Conservation (phyloP, 805 yeast species). For the Candida ficus region DNA sequence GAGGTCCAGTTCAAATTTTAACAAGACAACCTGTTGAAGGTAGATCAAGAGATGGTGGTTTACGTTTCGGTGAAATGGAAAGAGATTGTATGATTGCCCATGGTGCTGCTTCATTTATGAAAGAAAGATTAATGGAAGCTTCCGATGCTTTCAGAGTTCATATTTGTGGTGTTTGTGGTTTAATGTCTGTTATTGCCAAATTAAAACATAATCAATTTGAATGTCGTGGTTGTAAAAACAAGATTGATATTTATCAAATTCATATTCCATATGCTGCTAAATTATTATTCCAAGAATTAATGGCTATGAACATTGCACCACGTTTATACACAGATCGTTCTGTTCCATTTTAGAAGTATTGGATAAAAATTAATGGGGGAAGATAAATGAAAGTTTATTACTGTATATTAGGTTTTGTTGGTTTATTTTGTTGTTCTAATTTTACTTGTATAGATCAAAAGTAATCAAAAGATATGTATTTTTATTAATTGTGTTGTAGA, state of each 20-base stretch:
- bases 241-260: conserved; percentile 95
- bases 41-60: conserved; percentile 98
- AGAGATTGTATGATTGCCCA: conserved; percentile 99
- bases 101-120: conserved; percentile 97
- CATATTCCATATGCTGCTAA: conserved; percentile 99
- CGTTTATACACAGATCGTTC: conserved; percentile 93
- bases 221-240: conserved; percentile 97
- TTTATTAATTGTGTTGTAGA: background rate
- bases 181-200: conserved; percentile 97
- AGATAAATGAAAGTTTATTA: background rate
- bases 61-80: conserved; percentile 99
- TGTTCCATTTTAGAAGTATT: conserved; percentile 36
- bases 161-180: conserved; percentile 96
- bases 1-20: conserved; percentile 97
- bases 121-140: conserved; percentile 97
- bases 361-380: background rate
- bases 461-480: conserved; percentile 1
- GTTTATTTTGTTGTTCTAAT: background rate
- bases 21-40: conserved; percentile 99
- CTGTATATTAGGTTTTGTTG: conserved; percentile 2
- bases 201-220: conserved; percentile 96
- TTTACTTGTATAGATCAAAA: background rate
- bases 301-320: conserved; percentile 99
- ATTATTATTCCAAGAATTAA: conserved; percentile 94
- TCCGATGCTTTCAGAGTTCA: conserved; percentile 98